Conservation (phyloP, 495 filamentous ascomycete genomes). For the Tuber umbilicatum region DNA sequence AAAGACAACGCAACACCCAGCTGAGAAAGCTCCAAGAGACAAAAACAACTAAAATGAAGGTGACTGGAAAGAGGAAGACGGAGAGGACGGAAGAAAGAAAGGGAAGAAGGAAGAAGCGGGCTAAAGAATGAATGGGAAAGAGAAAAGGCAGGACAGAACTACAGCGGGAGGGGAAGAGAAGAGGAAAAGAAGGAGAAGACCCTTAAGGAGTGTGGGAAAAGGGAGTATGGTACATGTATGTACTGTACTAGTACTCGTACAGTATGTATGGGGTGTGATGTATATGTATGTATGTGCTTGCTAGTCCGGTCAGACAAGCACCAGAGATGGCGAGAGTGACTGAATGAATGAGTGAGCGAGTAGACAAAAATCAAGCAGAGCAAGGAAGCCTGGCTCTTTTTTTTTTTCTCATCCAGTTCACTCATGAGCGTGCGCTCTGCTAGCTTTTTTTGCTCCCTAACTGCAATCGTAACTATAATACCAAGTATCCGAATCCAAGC, state of each 20-base stretch:
- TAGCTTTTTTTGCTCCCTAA: not conserved
- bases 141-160: constrained; percentile 27
- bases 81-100: constrained; percentile 39
- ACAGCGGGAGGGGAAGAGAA: constrained; percentile 25
- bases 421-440: not conserved
- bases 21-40: constrained; percentile 30
- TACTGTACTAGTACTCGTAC: no score
- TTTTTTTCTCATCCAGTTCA: not conserved
- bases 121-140: constrained; percentile 41
- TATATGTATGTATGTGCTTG: constrained; percentile 36
- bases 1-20: constrained; percentile 37
- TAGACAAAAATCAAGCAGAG: not conserved
- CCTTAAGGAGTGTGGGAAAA: constrained; percentile 33
- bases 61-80: constrained; percentile 38
- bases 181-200: constrained; percentile 28
- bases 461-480: not conserved
- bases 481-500: not conserved
- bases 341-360: not conserved
- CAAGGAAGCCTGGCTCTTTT: not conserved
- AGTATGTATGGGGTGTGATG: constrained; percentile 6
- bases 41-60: constrained; percentile 38
- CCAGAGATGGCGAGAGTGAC: not conserved
- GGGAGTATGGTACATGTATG: constrained; percentile 4
- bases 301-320: constrained; percentile 31
- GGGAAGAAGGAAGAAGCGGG: constrained; percentile 39